Evolutionary conservation across 2,329 filamentous ascomycete species (phyloP).

Genomic region (Colletotrichum paranaense): DNA sequence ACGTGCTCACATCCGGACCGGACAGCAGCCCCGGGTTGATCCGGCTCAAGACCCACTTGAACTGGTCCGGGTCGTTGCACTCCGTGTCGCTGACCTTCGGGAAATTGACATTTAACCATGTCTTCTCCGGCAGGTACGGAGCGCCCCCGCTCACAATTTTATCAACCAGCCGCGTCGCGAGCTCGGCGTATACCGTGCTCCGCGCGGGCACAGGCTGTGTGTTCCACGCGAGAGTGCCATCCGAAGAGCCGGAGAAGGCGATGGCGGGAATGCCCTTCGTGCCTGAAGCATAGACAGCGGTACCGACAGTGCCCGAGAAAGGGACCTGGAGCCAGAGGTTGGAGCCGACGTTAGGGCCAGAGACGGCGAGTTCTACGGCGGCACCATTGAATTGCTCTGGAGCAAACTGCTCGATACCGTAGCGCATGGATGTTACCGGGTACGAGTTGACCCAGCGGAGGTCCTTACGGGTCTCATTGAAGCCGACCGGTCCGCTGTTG

Average conservation of each 20-base stretch:
- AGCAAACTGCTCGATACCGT: constrained; percentile 69
- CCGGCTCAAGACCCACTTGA: constrained; percentile 73
- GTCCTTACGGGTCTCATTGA: constrained; percentile 65
- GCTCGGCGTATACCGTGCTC: constrained; percentile 71
- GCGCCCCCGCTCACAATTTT: constrained; percentile 64
- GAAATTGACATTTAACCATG: constrained; percentile 76
- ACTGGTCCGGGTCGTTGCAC: constrained; percentile 64
- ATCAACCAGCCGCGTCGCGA: constrained; percentile 69
- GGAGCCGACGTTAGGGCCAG: constrained; percentile 70
- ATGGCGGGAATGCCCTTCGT: constrained; percentile 71
- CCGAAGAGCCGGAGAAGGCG: constrained; percentile 71
- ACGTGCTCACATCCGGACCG: constrained; percentile 66
- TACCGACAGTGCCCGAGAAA: constrained; percentile 77
- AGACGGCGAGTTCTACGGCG: constrained; percentile 70
- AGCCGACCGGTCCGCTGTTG: constrained; percentile 65
- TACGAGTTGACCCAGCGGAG: constrained; percentile 80
- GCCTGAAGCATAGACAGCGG: constrained; percentile 67
- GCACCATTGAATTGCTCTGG: constrained; percentile 63
- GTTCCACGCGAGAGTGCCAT: constrained; percentile 65
- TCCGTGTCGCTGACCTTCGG: constrained; percentile 28
- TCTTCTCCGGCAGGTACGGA: constrained; percentile 69
- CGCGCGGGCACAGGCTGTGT: constrained; percentile 61
- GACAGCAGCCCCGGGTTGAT: constrained; percentile 68
- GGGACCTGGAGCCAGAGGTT: constrained; percentile 68
- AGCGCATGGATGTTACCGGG: constrained; percentile 72